phyloP scores from a whole-genome alignment of 768 basidiomycete genomes.

The Tricholoma matsutake region DNA sequence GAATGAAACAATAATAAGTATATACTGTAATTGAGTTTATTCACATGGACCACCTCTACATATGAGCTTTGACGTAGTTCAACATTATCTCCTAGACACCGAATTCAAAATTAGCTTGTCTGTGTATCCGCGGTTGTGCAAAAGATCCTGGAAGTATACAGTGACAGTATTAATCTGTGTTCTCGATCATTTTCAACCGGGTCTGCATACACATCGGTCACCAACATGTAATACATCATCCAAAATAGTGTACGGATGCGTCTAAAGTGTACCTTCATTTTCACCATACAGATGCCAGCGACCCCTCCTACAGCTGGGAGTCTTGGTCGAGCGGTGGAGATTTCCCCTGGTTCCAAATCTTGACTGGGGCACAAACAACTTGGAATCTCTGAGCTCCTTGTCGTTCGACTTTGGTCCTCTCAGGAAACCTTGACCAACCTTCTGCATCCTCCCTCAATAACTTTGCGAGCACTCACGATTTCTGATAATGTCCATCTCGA shows the following conservation, averaged over 20 bases:
- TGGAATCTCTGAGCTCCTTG: neutral
- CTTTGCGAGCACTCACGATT: neutral
- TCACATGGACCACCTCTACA: neutral
- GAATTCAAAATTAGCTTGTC: too few relatives aligned
- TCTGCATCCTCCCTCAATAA: neutral
- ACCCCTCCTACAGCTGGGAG: too few relatives aligned
- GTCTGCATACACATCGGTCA: too few relatives aligned
- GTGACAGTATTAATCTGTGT: too few relatives aligned
- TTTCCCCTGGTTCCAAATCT: neutral
- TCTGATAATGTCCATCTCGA: neutral
- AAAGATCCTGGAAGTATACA: too few relatives aligned
- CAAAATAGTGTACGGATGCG: too few relatives aligned
- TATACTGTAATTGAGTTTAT: neutral
- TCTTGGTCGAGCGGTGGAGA: neutral
- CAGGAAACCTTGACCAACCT: neutral
- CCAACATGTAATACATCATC: too few relatives aligned
- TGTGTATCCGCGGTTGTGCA: too few relatives aligned
- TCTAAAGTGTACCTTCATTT: too few relatives aligned
- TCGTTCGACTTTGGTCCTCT: neutral
- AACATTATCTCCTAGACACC: too few relatives aligned
- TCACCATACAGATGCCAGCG: too few relatives aligned
- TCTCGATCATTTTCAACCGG: too few relatives aligned
- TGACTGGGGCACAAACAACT: neutral
- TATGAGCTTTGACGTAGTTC: neutral
- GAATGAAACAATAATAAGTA: neutral